Evolutionary conservation across 163 green algal genomes (phyloP).

Genomic region (Scenedesmus sp.): DNA sequence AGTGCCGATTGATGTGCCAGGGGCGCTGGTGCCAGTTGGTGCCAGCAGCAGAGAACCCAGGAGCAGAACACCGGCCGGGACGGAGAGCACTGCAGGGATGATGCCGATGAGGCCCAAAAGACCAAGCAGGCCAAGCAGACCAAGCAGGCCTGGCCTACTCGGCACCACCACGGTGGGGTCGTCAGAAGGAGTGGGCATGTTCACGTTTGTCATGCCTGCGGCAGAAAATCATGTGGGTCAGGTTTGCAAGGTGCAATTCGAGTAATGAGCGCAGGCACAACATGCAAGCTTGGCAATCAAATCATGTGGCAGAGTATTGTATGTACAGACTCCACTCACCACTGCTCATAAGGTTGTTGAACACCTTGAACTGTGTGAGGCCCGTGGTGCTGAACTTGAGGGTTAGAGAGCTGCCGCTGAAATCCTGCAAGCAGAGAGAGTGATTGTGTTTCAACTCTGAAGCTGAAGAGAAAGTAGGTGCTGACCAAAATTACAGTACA

Average conservation of each 20-base stretch:
- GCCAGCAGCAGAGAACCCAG: conserved; percentile 23
- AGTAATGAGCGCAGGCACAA: background rate
- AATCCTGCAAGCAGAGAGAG: background rate
- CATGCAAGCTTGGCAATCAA: no score
- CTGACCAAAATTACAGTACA: background rate
- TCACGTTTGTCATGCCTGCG: background rate
- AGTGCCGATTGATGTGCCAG: background rate
- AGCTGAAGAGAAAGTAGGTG: background rate
- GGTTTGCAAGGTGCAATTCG: background rate
- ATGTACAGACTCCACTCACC: background rate
- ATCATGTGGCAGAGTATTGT: no score
- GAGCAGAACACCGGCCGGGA: background rate
- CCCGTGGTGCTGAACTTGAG: background rate
- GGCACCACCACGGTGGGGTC: background rate
- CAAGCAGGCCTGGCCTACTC: conserved; percentile 1
- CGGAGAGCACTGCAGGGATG: background rate
- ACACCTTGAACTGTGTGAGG: background rate
- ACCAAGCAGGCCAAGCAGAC: conserved; percentile 23
- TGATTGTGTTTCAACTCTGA: background rate
- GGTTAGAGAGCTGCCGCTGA: background rate
- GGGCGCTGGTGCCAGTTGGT: background rate
- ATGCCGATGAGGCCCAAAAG: conserved; percentile 19
- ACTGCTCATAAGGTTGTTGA: background rate
- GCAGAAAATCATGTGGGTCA: background rate
- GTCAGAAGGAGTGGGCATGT: background rate